These are phyloP conservation scores for Butyriboletus loyo DNA, from an alignment of 768 basidiomycete species.

Conservation along the genomic window DNA sequence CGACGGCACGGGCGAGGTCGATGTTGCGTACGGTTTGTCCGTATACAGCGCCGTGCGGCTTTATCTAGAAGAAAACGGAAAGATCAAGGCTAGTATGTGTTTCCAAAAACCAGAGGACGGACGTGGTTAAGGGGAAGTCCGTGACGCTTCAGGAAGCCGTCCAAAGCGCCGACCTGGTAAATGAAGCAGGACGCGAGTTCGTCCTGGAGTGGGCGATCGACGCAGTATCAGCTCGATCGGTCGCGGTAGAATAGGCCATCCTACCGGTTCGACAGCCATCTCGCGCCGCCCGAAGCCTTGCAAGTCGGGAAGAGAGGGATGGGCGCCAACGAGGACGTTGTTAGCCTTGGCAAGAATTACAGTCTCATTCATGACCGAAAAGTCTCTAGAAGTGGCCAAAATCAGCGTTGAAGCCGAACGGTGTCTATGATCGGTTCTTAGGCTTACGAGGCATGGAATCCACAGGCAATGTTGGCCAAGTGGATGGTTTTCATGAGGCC, in stretches of 20 bases:
- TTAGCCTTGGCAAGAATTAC: constrained; percentile 55
- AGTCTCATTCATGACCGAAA: constrained; percentile 63
- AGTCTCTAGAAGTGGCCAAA: constrained; percentile 42
- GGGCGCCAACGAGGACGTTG: constrained; percentile 60
- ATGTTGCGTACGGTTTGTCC: constrained; percentile 56
- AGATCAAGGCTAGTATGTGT: neutral
- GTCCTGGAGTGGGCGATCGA: constrained; percentile 33
- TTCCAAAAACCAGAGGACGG: constrained; percentile 11
- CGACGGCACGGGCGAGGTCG: constrained; percentile 51
- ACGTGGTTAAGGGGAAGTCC: constrained; percentile 56
- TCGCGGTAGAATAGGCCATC: constrained; percentile 1
- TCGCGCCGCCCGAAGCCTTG: constrained; percentile 68
- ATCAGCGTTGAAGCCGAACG: neutral
- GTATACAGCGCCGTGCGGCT: constrained; percentile 62
- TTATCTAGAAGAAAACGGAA: constrained; percentile 37
- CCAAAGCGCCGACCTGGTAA: constrained; percentile 66
- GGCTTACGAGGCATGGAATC: constrained; percentile 60
- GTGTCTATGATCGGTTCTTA: neutral
- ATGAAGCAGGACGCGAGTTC: constrained; percentile 56
- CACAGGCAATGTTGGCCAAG: constrained; percentile 63
- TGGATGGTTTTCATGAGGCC: constrained; percentile 55
- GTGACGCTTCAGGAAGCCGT: constrained; percentile 55
- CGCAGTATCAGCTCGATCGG: neutral
- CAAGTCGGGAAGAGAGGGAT: constrained; percentile 57
- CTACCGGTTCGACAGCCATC: constrained; percentile 58